These are phyloP conservation scores for Diphasiastrum complanatum DNA, from an alignment of 83 land plant genomes.

Conservation along the genomic window DNA sequence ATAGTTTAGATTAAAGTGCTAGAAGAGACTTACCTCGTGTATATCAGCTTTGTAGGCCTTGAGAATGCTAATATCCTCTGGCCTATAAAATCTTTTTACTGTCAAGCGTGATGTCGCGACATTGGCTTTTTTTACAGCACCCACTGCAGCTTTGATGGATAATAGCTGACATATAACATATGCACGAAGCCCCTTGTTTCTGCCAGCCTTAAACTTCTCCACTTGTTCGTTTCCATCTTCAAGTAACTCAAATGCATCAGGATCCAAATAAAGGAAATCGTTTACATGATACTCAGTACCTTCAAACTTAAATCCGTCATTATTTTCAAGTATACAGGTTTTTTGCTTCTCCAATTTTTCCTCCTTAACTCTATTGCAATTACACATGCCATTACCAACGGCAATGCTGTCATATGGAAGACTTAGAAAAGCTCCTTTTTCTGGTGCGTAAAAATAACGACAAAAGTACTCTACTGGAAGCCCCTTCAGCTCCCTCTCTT, in stretches of 20 bases:
- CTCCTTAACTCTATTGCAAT: slow-evolving; percentile 47
- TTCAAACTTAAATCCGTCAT: slow-evolving; percentile 37
- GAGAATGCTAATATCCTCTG: slow-evolving; percentile 67
- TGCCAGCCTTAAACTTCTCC: slow-evolving; percentile 60
- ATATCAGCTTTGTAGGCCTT: slow-evolving; percentile 79
- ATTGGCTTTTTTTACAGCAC: slow-evolving; percentile 23
- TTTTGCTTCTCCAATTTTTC: slow-evolving; percentile 22
- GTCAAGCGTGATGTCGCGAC: slow-evolving; percentile 31
- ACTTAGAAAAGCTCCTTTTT: slow-evolving; percentile 71
- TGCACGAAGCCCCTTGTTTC: slow-evolving; percentile 82
- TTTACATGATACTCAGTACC: slow-evolving; percentile 48
- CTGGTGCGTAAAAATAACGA: slow-evolving; percentile 70
- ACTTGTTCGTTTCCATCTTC: slow-evolving; percentile 26
- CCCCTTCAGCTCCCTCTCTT: slow-evolving; percentile 64
- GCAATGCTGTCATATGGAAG: slow-evolving; percentile 53
- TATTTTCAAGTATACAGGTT: slow-evolving; percentile 37
- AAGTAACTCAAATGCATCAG: slow-evolving; percentile 32
- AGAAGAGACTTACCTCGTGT: slow-evolving; percentile 48
- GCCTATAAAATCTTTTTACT: slow-evolving; percentile 82
- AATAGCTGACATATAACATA: slow-evolving; percentile 75
- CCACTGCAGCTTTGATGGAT: slow-evolving; percentile 33
- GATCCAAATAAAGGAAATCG: slow-evolving; percentile 67
- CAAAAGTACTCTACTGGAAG: slow-evolving; percentile 67
- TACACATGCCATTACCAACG: slow-evolving; percentile 63
- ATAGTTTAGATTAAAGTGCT: not conserved